Evolutionary conservation across 2,329 filamentous ascomycete species (phyloP).

Genomic region (Grosmannia serpens): DNA sequence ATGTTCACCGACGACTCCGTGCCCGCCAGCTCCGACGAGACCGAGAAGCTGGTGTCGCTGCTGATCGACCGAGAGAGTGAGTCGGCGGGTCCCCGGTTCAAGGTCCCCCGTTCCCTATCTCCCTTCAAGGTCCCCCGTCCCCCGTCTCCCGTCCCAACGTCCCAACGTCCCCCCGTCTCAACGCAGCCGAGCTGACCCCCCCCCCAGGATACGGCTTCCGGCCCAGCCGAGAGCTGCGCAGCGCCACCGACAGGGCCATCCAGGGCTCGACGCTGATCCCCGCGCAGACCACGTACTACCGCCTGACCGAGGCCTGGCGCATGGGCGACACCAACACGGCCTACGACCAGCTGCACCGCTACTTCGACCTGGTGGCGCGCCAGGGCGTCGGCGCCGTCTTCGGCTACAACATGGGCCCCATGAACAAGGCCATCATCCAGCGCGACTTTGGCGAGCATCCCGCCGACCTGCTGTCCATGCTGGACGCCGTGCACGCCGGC

Average conservation of each 20-base stretch:
- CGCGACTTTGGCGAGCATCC: conserved; percentile 87
- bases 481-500: conserved; percentile 90
- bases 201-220: conserved; percentile 8
- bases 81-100: too few species aligned
- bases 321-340: conserved; percentile 82
- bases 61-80: conserved; percentile 10
- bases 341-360: conserved; percentile 84
- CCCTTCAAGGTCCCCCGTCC: too few species aligned
- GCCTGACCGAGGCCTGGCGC: conserved; percentile 75
- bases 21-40: conserved; percentile 9
- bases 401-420: conserved; percentile 78
- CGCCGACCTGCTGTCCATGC: conserved; percentile 87
- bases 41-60: conserved; percentile 8
- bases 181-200: too few species aligned
- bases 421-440: conserved; percentile 88
- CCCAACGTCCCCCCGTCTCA: too few species aligned
- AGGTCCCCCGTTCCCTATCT: too few species aligned
- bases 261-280: conserved; percentile 5
- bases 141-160: too few species aligned
- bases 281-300: conserved; percentile 35
- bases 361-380: conserved; percentile 87
- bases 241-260: conserved; percentile 4
- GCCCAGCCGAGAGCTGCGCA: conserved; percentile 1
- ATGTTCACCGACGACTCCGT: conserved; percentile 6
- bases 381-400: conserved; percentile 71